A percentile compares a stretch with the other conserved stretches of the same genome.
Evolutionary conservation across 768 basidiomycete genomes (phyloP).

Genomic region (Mycena pura): DNA sequence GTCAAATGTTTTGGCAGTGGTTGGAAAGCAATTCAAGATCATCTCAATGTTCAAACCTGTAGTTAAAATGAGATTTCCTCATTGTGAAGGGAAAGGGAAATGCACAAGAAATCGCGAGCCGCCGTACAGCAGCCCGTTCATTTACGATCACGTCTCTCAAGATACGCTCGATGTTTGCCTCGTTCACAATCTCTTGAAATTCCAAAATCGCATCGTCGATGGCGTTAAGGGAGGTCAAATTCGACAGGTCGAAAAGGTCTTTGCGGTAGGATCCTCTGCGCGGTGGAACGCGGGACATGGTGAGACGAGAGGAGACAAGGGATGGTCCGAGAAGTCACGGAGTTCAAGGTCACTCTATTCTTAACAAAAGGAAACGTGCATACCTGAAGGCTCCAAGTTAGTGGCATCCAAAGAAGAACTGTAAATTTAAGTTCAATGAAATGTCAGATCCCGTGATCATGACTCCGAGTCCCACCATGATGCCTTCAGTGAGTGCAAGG

Average conservation of each 20-base stretch:
- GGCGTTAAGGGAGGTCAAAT: slow-evolving; percentile 24
- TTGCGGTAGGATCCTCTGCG: slow-evolving; percentile 32
- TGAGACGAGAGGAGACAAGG: slow-evolving; percentile 4
- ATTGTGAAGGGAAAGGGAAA: not conserved
- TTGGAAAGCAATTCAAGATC: slow-evolving; percentile 13
- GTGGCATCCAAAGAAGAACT: not conserved
- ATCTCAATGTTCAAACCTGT: slow-evolving; percentile 10
- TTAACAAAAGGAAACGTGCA: slow-evolving; percentile 19
- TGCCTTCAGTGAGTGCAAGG: too few relatives aligned
- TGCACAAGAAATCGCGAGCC: slow-evolving; percentile 16
- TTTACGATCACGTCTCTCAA: slow-evolving; percentile 30
- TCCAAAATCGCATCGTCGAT: slow-evolving; percentile 29
- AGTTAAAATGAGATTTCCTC: not conserved
- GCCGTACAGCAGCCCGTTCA: slow-evolving; percentile 21
- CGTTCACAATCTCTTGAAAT: slow-evolving; percentile 31
- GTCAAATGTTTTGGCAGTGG: slow-evolving; percentile 4
- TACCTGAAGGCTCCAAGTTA: too few relatives aligned
- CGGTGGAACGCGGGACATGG: slow-evolving; percentile 29
- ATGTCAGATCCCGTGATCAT: not conserved
- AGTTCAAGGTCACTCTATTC: slow-evolving; percentile 9
- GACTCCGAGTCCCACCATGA: too few relatives aligned
- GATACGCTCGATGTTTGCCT: slow-evolving; percentile 28
- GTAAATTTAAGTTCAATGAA: not conserved
- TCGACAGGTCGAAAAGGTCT: slow-evolving; percentile 27
- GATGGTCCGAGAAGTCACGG: slow-evolving; percentile 2